Base-by-base conservation (phyloP, 2,329 filamentous ascomycete genomes). In the Ceratocystis lukuohia region DNA sequence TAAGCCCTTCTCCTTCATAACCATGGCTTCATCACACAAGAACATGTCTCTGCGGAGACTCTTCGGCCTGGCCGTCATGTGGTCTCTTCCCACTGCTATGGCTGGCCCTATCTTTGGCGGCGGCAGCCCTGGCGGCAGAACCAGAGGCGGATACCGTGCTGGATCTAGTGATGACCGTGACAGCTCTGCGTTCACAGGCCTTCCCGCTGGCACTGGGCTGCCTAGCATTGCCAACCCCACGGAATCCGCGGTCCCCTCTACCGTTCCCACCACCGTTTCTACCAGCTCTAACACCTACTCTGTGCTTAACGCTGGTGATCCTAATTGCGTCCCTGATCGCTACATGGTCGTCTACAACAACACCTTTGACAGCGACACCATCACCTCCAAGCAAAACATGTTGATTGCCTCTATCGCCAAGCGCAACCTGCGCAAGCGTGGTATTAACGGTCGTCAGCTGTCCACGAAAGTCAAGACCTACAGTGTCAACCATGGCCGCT, bases 271-370 rank as follows among this genome's bases (percentile, higher is more conserved):
- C 66, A 65, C 70, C 15, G 48, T 46, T 57, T 46, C 72, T 15
- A 68, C 68, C 65, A 74, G 74, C 66, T 69, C 80, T 41, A 76
- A 76, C 46, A 57, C 25, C 15, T 71, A 81, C 15, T 78, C 80
- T 70, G 74, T 85, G 71, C 74, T 75, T 71, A 86, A 85, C 72
- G 72, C 77, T 1, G 73, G 78, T 41, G 78, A 78, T 65, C 70
- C 70, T 8, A 75, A 83, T 70, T 74, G 80, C 67, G 79, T 86
- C 61, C 75, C 80, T 45, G 80, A 82, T 75, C 77, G 78, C 62
- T 88, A 85, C 74, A 86, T 88, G 69, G 83, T 87, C 65, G 83
- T 87, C 67, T 87, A 85, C 77, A 83, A 86, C 73, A 77, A 76
- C 69, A 80, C 78, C 66, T 79, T 78, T 70, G 76, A 75, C 69